Evolutionary conservation across 192 early-diverging fungal genomes (phyloP), one percentile per base, ranked within the genome.

Genomic region (Linderina pennispora): DNA sequence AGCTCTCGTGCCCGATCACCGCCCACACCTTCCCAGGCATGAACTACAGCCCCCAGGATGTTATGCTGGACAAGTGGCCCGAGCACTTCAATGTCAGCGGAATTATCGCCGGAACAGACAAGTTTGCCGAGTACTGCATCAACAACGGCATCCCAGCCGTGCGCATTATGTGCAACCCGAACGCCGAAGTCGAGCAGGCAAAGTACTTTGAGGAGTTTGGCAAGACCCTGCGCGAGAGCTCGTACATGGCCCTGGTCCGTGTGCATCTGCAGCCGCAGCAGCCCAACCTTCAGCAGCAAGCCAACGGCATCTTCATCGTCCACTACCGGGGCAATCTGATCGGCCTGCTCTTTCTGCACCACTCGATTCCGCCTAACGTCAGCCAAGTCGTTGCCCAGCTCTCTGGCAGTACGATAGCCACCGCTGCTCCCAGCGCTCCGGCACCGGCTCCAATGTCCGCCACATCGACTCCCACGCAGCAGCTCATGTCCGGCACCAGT

Each of bases 181-280:
- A 37, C 16, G 45, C 53, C 0, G 23, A 43, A 20, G 41, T 45
- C 8, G 65, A 69, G 21, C 38, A 43, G 2, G 20, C 40, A 16
- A 62, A 62, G 44, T 56, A 53, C 42, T 53, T 69, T 43, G 65
- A 69, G 36, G 58, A 61, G 9, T 69, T 69, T 38, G 56, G 65
- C 21, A 35, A 33, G 5, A 69, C 58, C 15, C 38, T 69, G 24
- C 65, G 65, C 9, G 58, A 57, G 3, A 56, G 40, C 36, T 48
- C 65, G 2, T 48, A 44, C 35, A 60, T 46, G 23, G 65, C 48
- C 9, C 45, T 69, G 8, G 42, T 60, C 6, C 40, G 40, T 20
- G 25, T 48, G 16, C 37, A 31, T 32, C 37, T 17, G 34, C 37
- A 35, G 40, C 28, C 28, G 19, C 37, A 11, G 34, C 46, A 10